Evolutionary conservation across 2,329 filamentous ascomycete genomes (phyloP), one percentile per base, ranked within the genome.

Genomic region (Curvularia lunata): DNA sequence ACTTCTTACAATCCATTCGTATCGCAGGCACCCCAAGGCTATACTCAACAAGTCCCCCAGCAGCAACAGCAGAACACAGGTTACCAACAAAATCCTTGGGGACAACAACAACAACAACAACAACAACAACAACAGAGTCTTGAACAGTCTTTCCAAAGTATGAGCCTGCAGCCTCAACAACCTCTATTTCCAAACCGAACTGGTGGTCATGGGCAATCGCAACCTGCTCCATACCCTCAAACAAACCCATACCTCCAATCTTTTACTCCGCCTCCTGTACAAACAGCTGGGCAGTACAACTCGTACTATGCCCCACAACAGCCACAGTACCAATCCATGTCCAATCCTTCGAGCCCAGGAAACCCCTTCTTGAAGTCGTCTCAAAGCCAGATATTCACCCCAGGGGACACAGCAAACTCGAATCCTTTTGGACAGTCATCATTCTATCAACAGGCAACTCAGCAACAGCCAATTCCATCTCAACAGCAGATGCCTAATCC

Each of bases 161-260:
- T 97, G 28, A 72, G 70, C 25, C 60, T 62, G 37, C 69, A 69
- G 37, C 46, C 60, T 28, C 68, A 67, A 38, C 70, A 72, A 37
- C 66, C 86, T 37, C 80, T 92, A 28, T 92, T 93, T 72, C 89
- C 91, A 7, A 87, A 92, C 69, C 87, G 88, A 52, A 93, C 91
- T 1, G 90, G 90, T 52, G 90, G 86, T 21, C 83, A 64, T 58
- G 77, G 75, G 10, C 61, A 75, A 76, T 53, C 61, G 16, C 82
- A 80, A 19, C 69, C 57, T 23, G 71, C 73, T 8, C 73, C 72
- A 30, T 75, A 72, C 30, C 68, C 70, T 5, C 74, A 75, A 53
- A 74, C 70, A 28, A 79, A 79, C 57, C 77, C 77, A 3, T 80
- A 77, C 58, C 70, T 75, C 40, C 75, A 78, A 32, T 72, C 76